Evolutionary conservation across 345 rosid species (phyloP).

Genomic region (Hevea brasiliensis): DNA sequence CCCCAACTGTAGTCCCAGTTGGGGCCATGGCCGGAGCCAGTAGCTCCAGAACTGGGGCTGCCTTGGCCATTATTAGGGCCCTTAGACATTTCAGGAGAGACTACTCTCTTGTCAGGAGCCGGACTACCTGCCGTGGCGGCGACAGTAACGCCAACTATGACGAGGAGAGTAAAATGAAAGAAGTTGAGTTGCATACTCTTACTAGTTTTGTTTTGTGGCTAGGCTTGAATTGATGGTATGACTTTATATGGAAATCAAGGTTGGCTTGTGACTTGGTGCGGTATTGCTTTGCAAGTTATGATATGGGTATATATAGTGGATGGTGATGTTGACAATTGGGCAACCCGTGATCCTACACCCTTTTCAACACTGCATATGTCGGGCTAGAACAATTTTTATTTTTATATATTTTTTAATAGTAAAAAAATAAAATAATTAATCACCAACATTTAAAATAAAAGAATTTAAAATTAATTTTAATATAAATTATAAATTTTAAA

Average conservation of each 20-base stretch:
- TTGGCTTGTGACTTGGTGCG: neutral
- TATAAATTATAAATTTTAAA: too few relatives aligned
- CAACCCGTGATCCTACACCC: too few relatives aligned
- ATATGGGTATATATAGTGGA: neutral
- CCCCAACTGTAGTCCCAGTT: conserved; percentile 85
- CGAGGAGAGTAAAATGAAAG: conserved; percentile 17
- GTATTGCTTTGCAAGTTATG: neutral
- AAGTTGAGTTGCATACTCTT: conserved; percentile 17
- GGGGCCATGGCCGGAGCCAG: conserved; percentile 72
- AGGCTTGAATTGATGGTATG: too few relatives aligned
- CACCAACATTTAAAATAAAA: too few relatives aligned
- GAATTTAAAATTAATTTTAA: too few relatives aligned
- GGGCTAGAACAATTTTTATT: too few relatives aligned
- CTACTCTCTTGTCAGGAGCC: neutral
- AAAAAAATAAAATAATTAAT: too few relatives aligned
- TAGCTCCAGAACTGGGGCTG: conserved; percentile 45
- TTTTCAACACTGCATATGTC: too few relatives aligned
- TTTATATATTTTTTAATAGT: too few relatives aligned
- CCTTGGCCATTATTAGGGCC: conserved; percentile 25
- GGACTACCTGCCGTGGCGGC: neutral
- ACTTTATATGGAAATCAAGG: too few relatives aligned
- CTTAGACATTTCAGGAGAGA: conserved; percentile 24
- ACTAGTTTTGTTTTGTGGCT: too few relatives aligned
- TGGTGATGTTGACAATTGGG: too few relatives aligned
- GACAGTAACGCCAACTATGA: conserved; percentile 10